Base-by-base conservation (phyloP, 768 basidiomycete species). In the Pleurotus salmoneostramineus region DNA sequence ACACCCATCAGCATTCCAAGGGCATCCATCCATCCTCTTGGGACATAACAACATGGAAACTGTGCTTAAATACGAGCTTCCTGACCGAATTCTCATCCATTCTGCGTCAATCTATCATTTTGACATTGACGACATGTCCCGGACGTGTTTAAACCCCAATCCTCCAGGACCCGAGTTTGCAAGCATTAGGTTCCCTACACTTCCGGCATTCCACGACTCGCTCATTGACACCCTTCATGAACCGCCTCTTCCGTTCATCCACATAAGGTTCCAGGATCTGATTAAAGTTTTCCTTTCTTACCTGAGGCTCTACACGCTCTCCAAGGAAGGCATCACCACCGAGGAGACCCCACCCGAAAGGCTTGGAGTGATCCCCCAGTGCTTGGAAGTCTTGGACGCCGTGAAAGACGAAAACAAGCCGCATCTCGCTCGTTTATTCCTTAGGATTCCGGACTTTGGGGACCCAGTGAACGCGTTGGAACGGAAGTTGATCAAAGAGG, bases 151-250 rank as follows among this genome's bases (percentile, higher is more conserved):
- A 7, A 58, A 62, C 36, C 45, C 56, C 3, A 58, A 58, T 14
- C 60, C 60, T 50, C 63, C 62, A 7, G 17, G 35, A 11, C 49
- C 11, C 35, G 21, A 43, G 33, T 52, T 35, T 12, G 31, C 34
- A 0, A 57, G 33, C 37, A 58, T 63, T 15, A 60, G 49, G 8
- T 61, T 62, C 45, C 65, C 63, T 42, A 62, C 62, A n/a, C 36
- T 32, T 11, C 37, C 55, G 5, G 48, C 62, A 4, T 60, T 60
- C 47, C 36, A 54, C 34, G 51, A 54, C 34, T 14, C 51, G n/a
- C 36, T 54, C 15, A 10, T 54, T 8, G 51, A 36, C n/a, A 5
- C 36, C 15, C 1, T 15, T n/a, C 12, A n/a, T 14, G 51, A 54
- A 15, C 51, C 51, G 15, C 51, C 35, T n/a, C 36, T 54, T 2